These are phyloP conservation scores for Neonectria magnoliae DNA, from an alignment of 2,329 filamentous ascomycete species.

Conservation along the genomic window DNA sequence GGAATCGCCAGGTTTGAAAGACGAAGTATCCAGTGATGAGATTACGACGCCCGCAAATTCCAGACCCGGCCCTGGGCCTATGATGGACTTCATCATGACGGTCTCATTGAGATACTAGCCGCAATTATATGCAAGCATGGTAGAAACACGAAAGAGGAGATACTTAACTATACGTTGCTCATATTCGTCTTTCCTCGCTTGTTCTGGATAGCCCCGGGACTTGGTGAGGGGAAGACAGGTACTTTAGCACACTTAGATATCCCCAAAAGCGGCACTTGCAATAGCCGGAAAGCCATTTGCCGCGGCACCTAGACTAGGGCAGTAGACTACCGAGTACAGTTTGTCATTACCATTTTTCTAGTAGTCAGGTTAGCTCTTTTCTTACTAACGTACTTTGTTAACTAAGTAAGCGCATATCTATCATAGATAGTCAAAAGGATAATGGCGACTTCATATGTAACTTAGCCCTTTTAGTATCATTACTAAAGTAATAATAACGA, in stretches of 20 bases:
- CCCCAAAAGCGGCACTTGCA: neutral
- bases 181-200: neutral
- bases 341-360: too few species aligned
- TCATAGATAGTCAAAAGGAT: too few species aligned
- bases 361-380: too few species aligned
- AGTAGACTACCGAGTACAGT: too few species aligned
- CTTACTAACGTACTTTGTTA: too few species aligned
- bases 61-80: too few species aligned
- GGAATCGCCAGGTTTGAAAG: slow-evolving; percentile 57
- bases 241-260: too few species aligned
- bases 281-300: slow-evolving; percentile 2
- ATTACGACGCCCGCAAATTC: slow-evolving; percentile 67
- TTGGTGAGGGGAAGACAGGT: neutral
- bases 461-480: too few species aligned
- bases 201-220: neutral
- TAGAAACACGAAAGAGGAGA: neutral
- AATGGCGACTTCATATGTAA: too few species aligned
- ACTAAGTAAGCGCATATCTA: too few species aligned
- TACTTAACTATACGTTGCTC: neutral
- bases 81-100: slow-evolving; percentile 42
- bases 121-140: neutral
- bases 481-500: too few species aligned
- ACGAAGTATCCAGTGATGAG: slow-evolving; percentile 46
- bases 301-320: neutral
- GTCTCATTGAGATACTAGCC: neutral